Percentiles rank a stretch among this genome's conserved stretches.
These are phyloP conservation scores for Byssothecium circinans DNA, from an alignment of 2,329 filamentous ascomycete genomes.

Conservation along the genomic window DNA sequence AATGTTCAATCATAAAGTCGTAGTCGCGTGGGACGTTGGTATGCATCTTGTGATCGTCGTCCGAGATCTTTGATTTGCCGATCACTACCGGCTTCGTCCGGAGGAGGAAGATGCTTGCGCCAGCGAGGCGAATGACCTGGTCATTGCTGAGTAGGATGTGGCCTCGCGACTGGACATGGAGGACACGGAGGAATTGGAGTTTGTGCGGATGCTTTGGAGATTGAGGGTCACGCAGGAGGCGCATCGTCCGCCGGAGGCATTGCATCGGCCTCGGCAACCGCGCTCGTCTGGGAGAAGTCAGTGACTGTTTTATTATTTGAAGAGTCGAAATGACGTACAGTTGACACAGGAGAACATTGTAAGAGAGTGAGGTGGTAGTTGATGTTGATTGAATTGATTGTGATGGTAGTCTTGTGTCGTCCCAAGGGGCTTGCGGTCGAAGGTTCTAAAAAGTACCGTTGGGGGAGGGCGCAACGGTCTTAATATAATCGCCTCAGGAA, in stretches of 20 bases:
- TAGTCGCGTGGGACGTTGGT: too few species aligned
- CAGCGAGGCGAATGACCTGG: slow-evolving; percentile 45
- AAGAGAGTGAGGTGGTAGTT: slow-evolving; percentile 9
- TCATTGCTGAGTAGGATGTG: slow-evolving; percentile 44
- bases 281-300: slow-evolving; percentile 33
- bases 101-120: slow-evolving; percentile 29
- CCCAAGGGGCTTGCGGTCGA: background rate
- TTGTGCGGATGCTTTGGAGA: slow-evolving; percentile 36
- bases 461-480: slow-evolving; percentile 3
- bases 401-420: background rate
- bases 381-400: background rate
- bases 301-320: background rate
- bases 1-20: background rate
- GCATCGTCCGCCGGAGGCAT: slow-evolving; percentile 41
- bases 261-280: slow-evolving; percentile 48
- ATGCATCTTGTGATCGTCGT: too few species aligned
- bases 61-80: background rate
- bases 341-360: slow-evolving; percentile 50
- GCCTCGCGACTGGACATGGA: slow-evolving; percentile 27
- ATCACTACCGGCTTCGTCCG: slow-evolving; percentile 26
- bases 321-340: slow-evolving; percentile 17
- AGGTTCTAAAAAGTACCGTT: background rate
- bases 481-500: slow-evolving; percentile 18
- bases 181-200: slow-evolving; percentile 36
- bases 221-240: slow-evolving; percentile 45